Evolutionary conservation across 306 rosid species (phyloP), one percentile per base, ranked within the genome.

Genomic region (Hippophae rhamnoides): DNA sequence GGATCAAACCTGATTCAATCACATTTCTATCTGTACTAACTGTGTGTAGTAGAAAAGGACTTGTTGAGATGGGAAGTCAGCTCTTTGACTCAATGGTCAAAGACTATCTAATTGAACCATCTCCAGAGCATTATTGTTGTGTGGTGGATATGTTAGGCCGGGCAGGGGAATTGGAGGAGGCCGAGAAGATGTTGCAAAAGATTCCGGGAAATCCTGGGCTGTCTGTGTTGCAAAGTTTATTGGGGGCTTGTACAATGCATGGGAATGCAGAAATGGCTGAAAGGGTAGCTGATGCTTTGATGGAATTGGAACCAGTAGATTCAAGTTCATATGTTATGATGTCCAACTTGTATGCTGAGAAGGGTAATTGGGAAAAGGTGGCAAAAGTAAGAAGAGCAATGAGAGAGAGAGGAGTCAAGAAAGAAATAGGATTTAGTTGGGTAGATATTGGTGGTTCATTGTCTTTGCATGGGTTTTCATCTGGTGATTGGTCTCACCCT

Each of bases 61-160:
- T 79, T 84, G 84, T 89, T 41, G 84, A 84, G 66, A 66, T 60
- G 61, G 97, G 97, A 38, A 75, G 57, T 1, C 57, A 41, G 50
- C 40, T 86, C 52, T 90, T 86, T 62, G 53, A 86, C 42, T 73
- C 72, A 9, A 82, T 86, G 95, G 57, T 76, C 13, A 68, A 77
- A 6, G 79, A 80, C 13, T 78, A 84, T 68, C 61, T 58, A 56
- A 84, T 90, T 54, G 90, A 78, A 47, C 86, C 94, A 58, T 52
- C 74, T 38, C 82, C 81, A 11, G 95, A 84, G 46, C 95, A 90
- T 64, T 86, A 76, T 47, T 81, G 92, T 52, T 57, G 78, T 10
- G 84, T 89, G 88, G 97, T 84, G 61, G 97, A 86, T 75, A 74
- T 90, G 88, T 47, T 84, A 49, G 90, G 95, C 6, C 84, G 97